Conservation (phyloP, 202 grass and related monocot species). For the Brachypodium distachyon region DNA sequence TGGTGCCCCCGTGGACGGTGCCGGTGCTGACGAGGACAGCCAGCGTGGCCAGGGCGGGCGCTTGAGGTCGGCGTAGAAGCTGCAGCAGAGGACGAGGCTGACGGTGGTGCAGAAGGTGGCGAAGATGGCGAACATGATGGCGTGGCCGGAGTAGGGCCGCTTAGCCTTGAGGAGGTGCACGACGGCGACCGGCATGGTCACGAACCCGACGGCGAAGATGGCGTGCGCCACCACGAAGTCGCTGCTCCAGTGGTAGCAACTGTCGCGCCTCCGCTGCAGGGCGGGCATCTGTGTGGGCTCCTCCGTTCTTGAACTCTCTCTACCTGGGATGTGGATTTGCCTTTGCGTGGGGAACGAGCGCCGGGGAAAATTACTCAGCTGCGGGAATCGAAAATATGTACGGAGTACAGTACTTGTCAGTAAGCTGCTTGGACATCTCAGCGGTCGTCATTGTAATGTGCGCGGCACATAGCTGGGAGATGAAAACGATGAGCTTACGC, state of each 20-base stretch:
- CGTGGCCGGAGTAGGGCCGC: neutral
- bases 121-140: conserved; percentile 22
- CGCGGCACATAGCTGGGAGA: neutral
- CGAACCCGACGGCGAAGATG: conserved; percentile 22
- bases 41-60: conserved; percentile 17
- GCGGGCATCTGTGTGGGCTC: neutral
- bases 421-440: conserved; percentile 12
- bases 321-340: neutral
- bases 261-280: neutral
- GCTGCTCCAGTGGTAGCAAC: conserved; percentile 27
- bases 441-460: neutral
- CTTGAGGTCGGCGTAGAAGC: conserved; percentile 31
- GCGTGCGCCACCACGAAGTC: conserved; percentile 31
- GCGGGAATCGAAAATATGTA: neutral
- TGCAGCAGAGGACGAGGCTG: conserved; percentile 27
- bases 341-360: neutral
- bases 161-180: conserved; percentile 13
- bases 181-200: conserved; percentile 7
- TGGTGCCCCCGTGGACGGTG: neutral
- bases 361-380: neutral
- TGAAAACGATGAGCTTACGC: conserved; percentile 3
- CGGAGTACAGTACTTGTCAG: too few species aligned
- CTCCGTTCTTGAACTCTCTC: neutral
- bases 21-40: neutral
- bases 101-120: neutral